Base-by-base conservation (phyloP, 2,329 filamentous ascomycete species). In the Penicillium concentricum region DNA sequence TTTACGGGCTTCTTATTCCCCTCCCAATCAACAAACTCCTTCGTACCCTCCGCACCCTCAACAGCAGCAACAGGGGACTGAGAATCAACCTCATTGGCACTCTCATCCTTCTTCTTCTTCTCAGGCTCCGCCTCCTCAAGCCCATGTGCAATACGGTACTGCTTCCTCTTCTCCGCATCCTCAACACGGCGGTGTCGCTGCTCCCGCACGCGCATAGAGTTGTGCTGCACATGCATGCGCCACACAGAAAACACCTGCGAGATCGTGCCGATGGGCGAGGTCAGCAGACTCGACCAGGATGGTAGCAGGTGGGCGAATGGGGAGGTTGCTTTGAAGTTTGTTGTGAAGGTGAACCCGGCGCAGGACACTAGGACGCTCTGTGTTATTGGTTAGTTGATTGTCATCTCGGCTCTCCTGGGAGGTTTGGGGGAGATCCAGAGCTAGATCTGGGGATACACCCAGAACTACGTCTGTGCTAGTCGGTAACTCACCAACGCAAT, bases 81-180 rank as follows among this genome's bases (percentile, higher is more conserved):
- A 44, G 73, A 71, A 66, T 76, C 72, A 60, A 62, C 69, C 44
- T 67, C 65, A 26, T 46, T 34, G n/a, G 4, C 30, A 12, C 44
- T 61, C 30, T 63, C 66, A 54, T 75, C 69, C 49, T 71, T 69
- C 30, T 71, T 69, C 30, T 71, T 69, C 30, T 72, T 73, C 57
- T 52, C 48, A 35, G 74, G 72, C 59, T 70, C 72, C 43, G 69
- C 69, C 65, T 78, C 79, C 72, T 92, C 88, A 69, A 96, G 74
- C 10, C 91, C 92, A 79, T 96, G 91, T 59, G 89, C 91, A 75
- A 91, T 87, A 68, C 92, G 86, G 76, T 91, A 99, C 74, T 90
- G 87, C 59, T 84, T 84, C 67, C 93, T 84, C 84, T 97, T 96
- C 73, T 88, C 84, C 28, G 94, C 88, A 77, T 99, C 94, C 64